Evolutionary conservation across 176 grass and related monocot genomes (phyloP).

Genomic region (Guadua angustifolia): DNA sequence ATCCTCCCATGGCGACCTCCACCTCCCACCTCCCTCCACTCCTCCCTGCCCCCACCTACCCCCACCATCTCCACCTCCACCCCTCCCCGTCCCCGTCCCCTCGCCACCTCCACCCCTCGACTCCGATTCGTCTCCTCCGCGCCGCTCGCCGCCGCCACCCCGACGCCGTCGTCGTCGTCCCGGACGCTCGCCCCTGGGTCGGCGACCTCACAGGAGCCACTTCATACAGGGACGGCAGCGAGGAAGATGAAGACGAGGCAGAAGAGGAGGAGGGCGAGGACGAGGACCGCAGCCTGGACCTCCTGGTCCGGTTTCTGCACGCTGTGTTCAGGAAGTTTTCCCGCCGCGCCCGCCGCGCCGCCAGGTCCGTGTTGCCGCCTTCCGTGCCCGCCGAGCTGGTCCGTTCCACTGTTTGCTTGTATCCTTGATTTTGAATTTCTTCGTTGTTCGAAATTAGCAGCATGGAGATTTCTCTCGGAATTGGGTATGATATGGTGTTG

Average conservation of each 20-base stretch:
- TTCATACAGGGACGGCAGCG: slow-evolving; percentile 42
- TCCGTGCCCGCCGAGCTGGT: slow-evolving; percentile 87
- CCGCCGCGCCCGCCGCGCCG: slow-evolving; percentile 70
- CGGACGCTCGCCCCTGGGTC: slow-evolving; percentile 74
- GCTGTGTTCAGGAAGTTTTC: slow-evolving; percentile 76
- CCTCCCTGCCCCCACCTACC: slow-evolving; percentile 22
- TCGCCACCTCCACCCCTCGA: slow-evolving; percentile 22
- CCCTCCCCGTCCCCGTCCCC: neutral
- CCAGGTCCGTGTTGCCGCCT: slow-evolving; percentile 85
- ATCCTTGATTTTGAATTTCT: neutral
- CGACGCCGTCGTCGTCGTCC: slow-evolving; percentile 62
- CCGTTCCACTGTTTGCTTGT: neutral
- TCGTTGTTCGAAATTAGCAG: neutral
- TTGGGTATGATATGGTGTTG: slow-evolving; percentile 35
- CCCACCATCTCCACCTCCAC: slow-evolving; percentile 24
- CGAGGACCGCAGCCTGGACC: slow-evolving; percentile 82
- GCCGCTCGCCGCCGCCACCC: slow-evolving; percentile 53
- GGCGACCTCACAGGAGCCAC: slow-evolving; percentile 55
- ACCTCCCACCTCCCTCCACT: slow-evolving; percentile 35
- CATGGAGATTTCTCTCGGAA: slow-evolving; percentile 13
- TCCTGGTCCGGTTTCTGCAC: slow-evolving; percentile 72
- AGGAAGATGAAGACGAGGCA: slow-evolving; percentile 57
- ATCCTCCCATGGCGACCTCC: slow-evolving; percentile 53
- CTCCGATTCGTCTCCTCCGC: slow-evolving; percentile 37
- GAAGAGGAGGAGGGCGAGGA: slow-evolving; percentile 61